Percentiles rank a stretch among this genome's conserved stretches.
phyloP scores from a whole-genome alignment of 2,329 filamentous ascomycete genomes.

The Penicillium sp. region DNA sequence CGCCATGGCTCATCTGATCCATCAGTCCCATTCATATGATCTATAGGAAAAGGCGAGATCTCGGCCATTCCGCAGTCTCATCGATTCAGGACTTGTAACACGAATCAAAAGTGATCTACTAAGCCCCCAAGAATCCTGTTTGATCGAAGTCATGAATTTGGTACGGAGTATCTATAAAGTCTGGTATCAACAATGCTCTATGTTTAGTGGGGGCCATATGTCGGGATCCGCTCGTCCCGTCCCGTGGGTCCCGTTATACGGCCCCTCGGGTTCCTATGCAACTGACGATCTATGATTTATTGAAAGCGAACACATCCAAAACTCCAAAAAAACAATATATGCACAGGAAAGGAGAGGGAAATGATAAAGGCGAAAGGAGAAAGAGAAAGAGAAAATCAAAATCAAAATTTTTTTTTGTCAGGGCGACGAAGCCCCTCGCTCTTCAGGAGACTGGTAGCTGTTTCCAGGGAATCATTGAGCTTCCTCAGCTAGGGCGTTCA shows the following conservation, averaged over 20 bases:
- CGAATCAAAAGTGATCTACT: background rate
- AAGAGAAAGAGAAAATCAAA: slow-evolving; percentile 1
- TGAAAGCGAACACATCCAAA: slow-evolving; percentile 18
- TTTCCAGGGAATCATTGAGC: background rate
- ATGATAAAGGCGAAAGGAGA: background rate
- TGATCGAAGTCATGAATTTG: background rate
- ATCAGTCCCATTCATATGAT: slow-evolving; percentile 8
- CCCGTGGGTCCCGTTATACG: slow-evolving; percentile 5
- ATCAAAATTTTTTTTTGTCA: background rate
- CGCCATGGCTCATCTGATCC: slow-evolving; percentile 14
- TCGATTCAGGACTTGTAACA: background rate
- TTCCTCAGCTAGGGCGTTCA: slow-evolving; percentile 10
- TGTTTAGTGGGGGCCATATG: slow-evolving; percentile 3
- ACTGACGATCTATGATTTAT: background rate
- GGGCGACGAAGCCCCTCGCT: background rate
- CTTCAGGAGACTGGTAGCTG: background rate
- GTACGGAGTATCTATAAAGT: background rate
- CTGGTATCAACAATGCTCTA: background rate
- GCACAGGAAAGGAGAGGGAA: slow-evolving; percentile 14
- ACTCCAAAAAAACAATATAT: slow-evolving; percentile 19
- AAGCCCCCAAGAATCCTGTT: background rate
- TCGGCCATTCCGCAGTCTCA: background rate
- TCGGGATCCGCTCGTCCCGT: slow-evolving; percentile 18
- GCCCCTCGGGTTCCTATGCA: slow-evolving; percentile 1
- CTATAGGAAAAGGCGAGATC: background rate